phyloP scores from a whole-genome alignment of 148 eudicot species.

The Spergularia bocconei region DNA sequence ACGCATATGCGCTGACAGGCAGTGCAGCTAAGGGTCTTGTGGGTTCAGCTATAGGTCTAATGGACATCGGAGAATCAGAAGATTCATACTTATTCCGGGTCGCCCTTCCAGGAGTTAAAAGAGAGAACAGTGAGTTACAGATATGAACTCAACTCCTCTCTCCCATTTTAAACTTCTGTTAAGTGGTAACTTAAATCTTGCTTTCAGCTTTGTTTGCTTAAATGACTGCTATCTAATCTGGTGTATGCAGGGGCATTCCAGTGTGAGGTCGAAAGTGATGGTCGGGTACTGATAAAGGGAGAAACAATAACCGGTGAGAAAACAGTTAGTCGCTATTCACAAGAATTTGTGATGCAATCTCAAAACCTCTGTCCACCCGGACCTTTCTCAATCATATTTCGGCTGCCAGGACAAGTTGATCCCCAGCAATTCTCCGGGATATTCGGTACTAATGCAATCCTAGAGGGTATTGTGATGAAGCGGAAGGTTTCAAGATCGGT shows the following conservation, averaged over 20 bases:
- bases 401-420: slow-evolving; percentile 88
- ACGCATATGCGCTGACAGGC: slow-evolving; percentile 67
- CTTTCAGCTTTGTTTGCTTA: not conserved
- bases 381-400: slow-evolving; percentile 69
- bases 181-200: not conserved
- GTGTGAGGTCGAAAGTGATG: slow-evolving; percentile 85
- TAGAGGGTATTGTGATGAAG: slow-evolving; percentile 79
- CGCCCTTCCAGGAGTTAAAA: slow-evolving; percentile 93
- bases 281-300: slow-evolving; percentile 74
- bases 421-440: slow-evolving; percentile 71
- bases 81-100: slow-evolving; percentile 84
- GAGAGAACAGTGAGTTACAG: slow-evolving; percentile 77
- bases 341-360: slow-evolving; percentile 71
- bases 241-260: slow-evolving; percentile 65
- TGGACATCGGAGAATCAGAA: slow-evolving; percentile 71
- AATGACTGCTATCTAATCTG: not conserved
- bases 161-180: not conserved
- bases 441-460: slow-evolving; percentile 78
- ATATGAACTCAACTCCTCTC: not conserved
- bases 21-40: slow-evolving; percentile 66
- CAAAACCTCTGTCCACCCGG: slow-evolving; percentile 89
- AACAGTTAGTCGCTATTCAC: slow-evolving; percentile 40
- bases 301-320: slow-evolving; percentile 74
- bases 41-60: slow-evolving; percentile 65
- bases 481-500: slow-evolving; percentile 15